These are phyloP conservation scores for Margaritispora aquatica DNA, from an alignment of 495 filamentous ascomycete genomes.

Conservation along the genomic window DNA sequence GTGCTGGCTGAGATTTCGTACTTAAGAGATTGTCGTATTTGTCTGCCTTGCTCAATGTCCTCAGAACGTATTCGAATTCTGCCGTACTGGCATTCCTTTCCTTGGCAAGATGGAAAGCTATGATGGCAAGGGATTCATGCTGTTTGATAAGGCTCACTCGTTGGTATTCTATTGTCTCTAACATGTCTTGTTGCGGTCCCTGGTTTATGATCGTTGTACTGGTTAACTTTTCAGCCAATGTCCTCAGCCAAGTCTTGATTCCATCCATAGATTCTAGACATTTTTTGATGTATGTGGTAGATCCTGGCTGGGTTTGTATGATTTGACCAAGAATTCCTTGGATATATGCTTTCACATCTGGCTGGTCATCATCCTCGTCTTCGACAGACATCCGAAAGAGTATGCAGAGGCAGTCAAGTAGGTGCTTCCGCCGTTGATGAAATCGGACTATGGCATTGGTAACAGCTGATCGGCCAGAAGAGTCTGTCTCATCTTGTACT, in stretches of 20 bases:
- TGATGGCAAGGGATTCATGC: conserved; percentile 79
- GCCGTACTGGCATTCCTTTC: conserved; percentile 57
- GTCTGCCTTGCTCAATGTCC: conserved; percentile 57
- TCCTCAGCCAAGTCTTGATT: conserved; percentile 65
- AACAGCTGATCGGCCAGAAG: conserved; percentile 60
- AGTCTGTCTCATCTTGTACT: conserved; percentile 55
- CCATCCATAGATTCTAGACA: conserved; percentile 67
- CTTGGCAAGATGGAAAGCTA: conserved; percentile 71
- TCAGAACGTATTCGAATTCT: conserved; percentile 67
- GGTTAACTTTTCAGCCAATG: conserved; percentile 63
- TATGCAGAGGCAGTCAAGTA: conserved; percentile 78
- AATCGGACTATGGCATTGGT: conserved; percentile 76
- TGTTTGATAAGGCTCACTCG: conserved; percentile 68
- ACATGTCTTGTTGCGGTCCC: conserved; percentile 43
- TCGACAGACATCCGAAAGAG: conserved; percentile 60
- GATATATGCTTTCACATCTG: conserved; percentile 12
- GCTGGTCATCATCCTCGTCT: conserved; percentile 30
- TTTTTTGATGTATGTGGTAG: conserved; percentile 49
- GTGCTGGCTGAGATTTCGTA: not conserved
- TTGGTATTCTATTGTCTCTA: conserved; percentile 69
- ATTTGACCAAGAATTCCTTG: conserved; percentile 30
- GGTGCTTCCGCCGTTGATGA: conserved; percentile 68
- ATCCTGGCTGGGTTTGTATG: conserved; percentile 2
- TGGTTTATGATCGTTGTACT: conserved; percentile 64
- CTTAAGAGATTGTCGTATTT: conserved; percentile 56